Base-by-base conservation (phyloP, 1,139 yeast genomes). In the Geotrichum candidum region DNA sequence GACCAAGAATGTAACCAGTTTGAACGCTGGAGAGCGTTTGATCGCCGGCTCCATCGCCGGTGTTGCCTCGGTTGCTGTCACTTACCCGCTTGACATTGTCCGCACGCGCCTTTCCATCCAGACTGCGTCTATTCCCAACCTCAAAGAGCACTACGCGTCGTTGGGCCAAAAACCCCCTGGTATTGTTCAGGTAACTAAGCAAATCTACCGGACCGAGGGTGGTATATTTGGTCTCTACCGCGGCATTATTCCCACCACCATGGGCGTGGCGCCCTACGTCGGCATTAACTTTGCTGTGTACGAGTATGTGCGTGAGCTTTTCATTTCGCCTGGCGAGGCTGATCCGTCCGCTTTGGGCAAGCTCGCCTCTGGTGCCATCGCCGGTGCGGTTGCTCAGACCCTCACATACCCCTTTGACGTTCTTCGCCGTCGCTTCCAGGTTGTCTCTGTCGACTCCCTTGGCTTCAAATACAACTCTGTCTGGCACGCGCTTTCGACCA, bases 241-340 rank as follows among this genome's bases (percentile, higher is more conserved):
- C 61, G 99, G 99, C 3, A 78, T 92, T 10, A 78, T 87, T 64
- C 97, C 98, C 6, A 92, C 99, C 0, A 84, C 92, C 1, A 75
- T 90, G 66, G 98, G 98, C 1, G 97, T 94, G 15, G 97, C 97
- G 0, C 98, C 99, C 0, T 94, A 92, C 70, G 97, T 90, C 53
- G 97, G 97, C 2, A 81, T 94, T 61, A 94, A 92, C 74, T 94
- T 94, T 73, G 88, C 97, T 6, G 84, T 90, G 54, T 94, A 92
- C 76, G 98, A 94, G 70, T 84, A 82, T 64, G 72, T 91, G 68
- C 84, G 94, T 65, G 95, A 88, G 66, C 63, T 71, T 31, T 68
- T 75, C 33, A 71, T 77, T 13, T 77, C 79, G 2, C 68, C 67
- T 22, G 73, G 74, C 18, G 68, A 69, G 38, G 61, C 65, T 7